phyloP scores from a whole-genome alignment of 495 filamentous ascomycete genomes.

The Staphylotrichum longicolle region DNA sequence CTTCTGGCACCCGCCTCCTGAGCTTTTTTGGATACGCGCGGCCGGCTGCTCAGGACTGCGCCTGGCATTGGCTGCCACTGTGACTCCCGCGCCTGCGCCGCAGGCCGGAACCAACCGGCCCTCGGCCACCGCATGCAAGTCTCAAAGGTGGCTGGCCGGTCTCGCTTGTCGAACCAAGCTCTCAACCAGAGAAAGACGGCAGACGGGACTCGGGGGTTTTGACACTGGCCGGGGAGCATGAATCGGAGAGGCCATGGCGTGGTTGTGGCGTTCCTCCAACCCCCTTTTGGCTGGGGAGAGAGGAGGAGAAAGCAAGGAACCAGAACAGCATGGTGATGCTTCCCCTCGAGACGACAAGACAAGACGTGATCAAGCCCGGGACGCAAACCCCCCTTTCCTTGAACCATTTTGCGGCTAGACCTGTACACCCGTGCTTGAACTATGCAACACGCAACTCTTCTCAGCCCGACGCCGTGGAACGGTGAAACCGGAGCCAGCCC shows the following conservation, averaged over 20 bases:
- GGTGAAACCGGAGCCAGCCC: not conserved
- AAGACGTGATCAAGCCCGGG: too few species aligned
- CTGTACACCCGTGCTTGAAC: too few species aligned
- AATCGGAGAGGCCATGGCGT: slow-evolving; percentile 3
- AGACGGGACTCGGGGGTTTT: not conserved
- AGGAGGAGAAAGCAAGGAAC: not conserved
- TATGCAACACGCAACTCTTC: not conserved
- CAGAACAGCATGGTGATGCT: not conserved
- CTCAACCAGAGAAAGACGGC: not conserved
- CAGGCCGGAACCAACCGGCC: not conserved
- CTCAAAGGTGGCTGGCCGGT: slow-evolving; percentile 1
- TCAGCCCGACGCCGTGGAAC: slow-evolving; percentile 4
- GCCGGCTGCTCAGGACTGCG: not conserved
- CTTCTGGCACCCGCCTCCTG: not conserved
- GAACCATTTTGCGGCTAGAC: too few species aligned
- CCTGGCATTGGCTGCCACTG: slow-evolving; percentile 12
- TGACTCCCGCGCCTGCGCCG: slow-evolving; percentile 1
- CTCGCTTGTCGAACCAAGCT: slow-evolving; percentile 11
- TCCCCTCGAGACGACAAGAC: not conserved
- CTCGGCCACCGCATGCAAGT: slow-evolving; percentile 2
- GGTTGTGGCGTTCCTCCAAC: slow-evolving; percentile 5
- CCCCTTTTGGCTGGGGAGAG: not conserved
- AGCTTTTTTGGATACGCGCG: slow-evolving; percentile 1
- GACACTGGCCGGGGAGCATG: not conserved
- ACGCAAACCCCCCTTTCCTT: too few species aligned